A percentile compares a stretch with the other conserved stretches of the same genome.
These are phyloP conservation scores for Parastagonospora nodorum DNA, from an alignment of 2,329 filamentous ascomycete species.

Conservation along the genomic window DNA sequence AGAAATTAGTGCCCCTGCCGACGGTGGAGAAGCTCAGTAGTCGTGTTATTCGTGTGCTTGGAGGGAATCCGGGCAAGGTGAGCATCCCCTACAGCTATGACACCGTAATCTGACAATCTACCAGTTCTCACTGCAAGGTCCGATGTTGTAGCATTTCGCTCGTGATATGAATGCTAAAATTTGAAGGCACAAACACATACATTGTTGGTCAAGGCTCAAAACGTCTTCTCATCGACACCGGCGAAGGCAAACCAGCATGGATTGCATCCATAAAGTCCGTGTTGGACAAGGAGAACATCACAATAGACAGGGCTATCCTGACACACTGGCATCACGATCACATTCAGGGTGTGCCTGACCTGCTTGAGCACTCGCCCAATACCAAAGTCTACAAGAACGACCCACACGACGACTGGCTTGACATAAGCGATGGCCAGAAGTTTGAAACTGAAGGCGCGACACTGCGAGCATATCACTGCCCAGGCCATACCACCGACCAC, in stretches of 20 bases:
- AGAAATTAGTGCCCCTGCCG: slow-evolving; percentile 67
- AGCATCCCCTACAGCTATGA: slow-evolving; percentile 11
- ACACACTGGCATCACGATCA: slow-evolving; percentile 96
- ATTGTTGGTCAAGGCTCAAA: slow-evolving; percentile 75
- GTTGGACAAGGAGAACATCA: slow-evolving; percentile 70
- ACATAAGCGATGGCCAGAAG: slow-evolving; percentile 62
- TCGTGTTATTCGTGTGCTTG: slow-evolving; percentile 80
- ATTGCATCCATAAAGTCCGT: slow-evolving; percentile 66
- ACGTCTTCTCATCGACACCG: slow-evolving; percentile 88
- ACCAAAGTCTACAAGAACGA: slow-evolving; percentile 70
- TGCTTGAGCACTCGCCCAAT: slow-evolving; percentile 67
- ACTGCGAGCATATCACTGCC: slow-evolving; percentile 68
- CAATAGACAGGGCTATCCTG: slow-evolving; percentile 71
- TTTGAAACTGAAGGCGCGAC: slow-evolving; percentile 67
- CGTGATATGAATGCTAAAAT: slow-evolving; percentile 11
- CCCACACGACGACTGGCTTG: slow-evolving; percentile 55
- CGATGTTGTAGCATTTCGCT: not conserved
- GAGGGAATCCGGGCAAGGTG: slow-evolving; percentile 87
- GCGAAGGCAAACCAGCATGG: slow-evolving; percentile 80
- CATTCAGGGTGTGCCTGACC: slow-evolving; percentile 72
- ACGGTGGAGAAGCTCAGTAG: slow-evolving; percentile 79
- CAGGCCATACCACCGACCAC: slow-evolving; percentile 83
- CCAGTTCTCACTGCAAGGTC: slow-evolving; percentile 68
- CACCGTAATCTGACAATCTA: slow-evolving; percentile 17
- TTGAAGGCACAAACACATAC: slow-evolving; percentile 87